Base-by-base conservation (phyloP, 148 eudicot species). In the Heliosperma pusillum region DNA sequence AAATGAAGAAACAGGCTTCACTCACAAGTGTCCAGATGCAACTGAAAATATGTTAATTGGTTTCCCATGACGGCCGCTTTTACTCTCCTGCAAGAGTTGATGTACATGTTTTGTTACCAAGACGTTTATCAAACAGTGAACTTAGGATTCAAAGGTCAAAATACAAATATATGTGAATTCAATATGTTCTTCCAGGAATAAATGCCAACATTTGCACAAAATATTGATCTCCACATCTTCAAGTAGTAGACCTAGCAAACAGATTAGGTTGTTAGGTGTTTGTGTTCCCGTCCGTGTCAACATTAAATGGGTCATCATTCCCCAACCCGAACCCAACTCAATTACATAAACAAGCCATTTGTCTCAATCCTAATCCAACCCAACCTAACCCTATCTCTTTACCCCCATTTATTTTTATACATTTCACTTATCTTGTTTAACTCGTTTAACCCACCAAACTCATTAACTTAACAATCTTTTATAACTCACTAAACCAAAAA, bases 21-120 rank as follows among this genome's bases (percentile, higher is more conserved):
- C 97, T 88, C 87, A 94, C 98, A 94, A 82, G 87, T 94, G 98
- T 62, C 98, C 98, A 59, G 98, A 94, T 69, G 98, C 98, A 77
- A 94, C 87, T 21, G 98, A 94, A 74, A 94, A 94, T 75, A 94
- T 94, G 80, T 94, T 94, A 30, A 94, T 88, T 26, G 87, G 81
- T 81, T 86, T 88, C 57, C 98, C 98, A 73, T 75, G 93, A 61
- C 98, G 90, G 33, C 81, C 86, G 29, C 70, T 76, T 33, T 80
- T 85, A 71, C 74, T 83, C 72, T 73, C 84, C 84, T 91, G 88
- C 90, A 88, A 62, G 29, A 83, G 71, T 44, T 67, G 25, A 60
- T 11, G 21, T 66, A 59, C 59, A 68, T 20, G 22, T 64, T 20
- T 64, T n/a, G 33, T 70, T 55, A 76, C 44, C 25, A 12, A 69